Percentiles rank a stretch among this genome's conserved stretches.
phyloP scores from a whole-genome alignment of 2,329 filamentous ascomycete genomes.

The Aphanoascus verrucosus region DNA sequence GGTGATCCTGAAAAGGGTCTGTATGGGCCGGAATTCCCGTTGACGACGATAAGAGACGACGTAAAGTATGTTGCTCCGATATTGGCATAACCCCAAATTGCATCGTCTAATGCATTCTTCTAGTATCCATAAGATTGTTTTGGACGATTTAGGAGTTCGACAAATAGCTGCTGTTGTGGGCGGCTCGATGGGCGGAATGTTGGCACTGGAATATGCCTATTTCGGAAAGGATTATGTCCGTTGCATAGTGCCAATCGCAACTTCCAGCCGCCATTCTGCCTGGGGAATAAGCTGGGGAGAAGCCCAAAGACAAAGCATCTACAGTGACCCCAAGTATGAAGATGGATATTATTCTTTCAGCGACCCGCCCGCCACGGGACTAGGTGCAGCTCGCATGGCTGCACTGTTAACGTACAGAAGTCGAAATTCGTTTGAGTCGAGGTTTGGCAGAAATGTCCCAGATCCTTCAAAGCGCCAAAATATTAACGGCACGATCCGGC shows the following conservation, averaged over 20 bases:
- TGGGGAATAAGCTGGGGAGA: slow-evolving; percentile 53
- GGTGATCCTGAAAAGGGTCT: slow-evolving; percentile 61
- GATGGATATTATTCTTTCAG: slow-evolving; percentile 87
- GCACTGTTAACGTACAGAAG: slow-evolving; percentile 92
- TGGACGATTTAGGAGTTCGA: slow-evolving; percentile 45
- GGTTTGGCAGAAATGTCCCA: slow-evolving; percentile 86
- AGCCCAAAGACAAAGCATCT: slow-evolving; percentile 59
- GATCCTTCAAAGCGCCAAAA: slow-evolving; percentile 74
- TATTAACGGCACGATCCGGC: slow-evolving; percentile 57
- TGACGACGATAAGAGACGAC: slow-evolving; percentile 92
- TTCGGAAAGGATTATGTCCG: slow-evolving; percentile 54
- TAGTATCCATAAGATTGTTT: slow-evolving; percentile 45
- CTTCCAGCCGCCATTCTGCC: slow-evolving; percentile 45
- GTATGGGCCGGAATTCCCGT: slow-evolving; percentile 91
- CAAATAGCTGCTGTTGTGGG: slow-evolving; percentile 47
- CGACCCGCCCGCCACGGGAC: slow-evolving; percentile 73
- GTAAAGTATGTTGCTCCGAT: slow-evolving; percentile 56
- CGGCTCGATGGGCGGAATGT: slow-evolving; percentile 50
- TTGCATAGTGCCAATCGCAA: slow-evolving; percentile 46
- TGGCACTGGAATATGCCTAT: slow-evolving; percentile 53
- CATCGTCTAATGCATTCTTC: slow-evolving; percentile 10
- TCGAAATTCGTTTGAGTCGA: slow-evolving; percentile 89
- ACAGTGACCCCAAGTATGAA: slow-evolving; percentile 95
- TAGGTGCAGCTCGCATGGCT: slow-evolving; percentile 93
- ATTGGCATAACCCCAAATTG: background rate